A percentile compares a stretch with the other conserved stretches of the same genome.
Conservation (phyloP, 75 land plant species). For the Pinus tabuliformis region DNA sequence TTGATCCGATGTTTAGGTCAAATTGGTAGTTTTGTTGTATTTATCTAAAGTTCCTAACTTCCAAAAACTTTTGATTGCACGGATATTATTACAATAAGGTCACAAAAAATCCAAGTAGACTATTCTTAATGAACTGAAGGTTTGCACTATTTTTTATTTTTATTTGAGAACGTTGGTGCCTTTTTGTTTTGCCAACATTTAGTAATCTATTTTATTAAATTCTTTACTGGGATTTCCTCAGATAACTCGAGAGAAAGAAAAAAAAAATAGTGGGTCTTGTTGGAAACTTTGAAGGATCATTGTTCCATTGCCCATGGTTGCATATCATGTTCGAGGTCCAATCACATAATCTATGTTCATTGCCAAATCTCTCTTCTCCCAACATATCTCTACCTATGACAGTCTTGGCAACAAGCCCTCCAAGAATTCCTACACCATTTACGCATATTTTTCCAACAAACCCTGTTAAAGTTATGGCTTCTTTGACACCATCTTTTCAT, state of each 20-base stretch:
- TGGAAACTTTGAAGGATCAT: neutral
- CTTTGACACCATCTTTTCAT: constrained; percentile 12
- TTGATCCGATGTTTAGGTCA: neutral
- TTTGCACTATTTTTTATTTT: constrained; percentile 14
- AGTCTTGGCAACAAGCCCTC: neutral
- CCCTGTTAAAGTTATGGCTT: constrained; percentile 29
- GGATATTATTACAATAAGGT: constrained; percentile 96
- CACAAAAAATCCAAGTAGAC: constrained; percentile 93
- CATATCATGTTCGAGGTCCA: constrained; percentile 2
- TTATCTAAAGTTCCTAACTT: neutral
- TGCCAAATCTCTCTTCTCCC: constrained; percentile 18
- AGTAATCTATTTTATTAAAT: neutral
- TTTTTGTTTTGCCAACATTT: neutral
- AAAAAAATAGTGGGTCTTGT: too few relatives aligned
- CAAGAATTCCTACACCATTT: constrained; percentile 5
- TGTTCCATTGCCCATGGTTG: constrained; percentile 5
- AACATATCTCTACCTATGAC: constrained; percentile 3
- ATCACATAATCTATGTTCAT: constrained; percentile 7
- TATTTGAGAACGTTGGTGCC: neutral
- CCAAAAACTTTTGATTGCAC: constrained; percentile 1
- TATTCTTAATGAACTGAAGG: constrained; percentile 95
- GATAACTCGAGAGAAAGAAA: too few relatives aligned
- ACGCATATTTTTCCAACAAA: constrained; percentile 11
- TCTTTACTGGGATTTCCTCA: neutral
- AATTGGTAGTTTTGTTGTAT: neutral